These are phyloP conservation scores for Fusarium napiforme DNA, from an alignment of 2,329 filamentous ascomycete genomes.

Conservation along the genomic window DNA sequence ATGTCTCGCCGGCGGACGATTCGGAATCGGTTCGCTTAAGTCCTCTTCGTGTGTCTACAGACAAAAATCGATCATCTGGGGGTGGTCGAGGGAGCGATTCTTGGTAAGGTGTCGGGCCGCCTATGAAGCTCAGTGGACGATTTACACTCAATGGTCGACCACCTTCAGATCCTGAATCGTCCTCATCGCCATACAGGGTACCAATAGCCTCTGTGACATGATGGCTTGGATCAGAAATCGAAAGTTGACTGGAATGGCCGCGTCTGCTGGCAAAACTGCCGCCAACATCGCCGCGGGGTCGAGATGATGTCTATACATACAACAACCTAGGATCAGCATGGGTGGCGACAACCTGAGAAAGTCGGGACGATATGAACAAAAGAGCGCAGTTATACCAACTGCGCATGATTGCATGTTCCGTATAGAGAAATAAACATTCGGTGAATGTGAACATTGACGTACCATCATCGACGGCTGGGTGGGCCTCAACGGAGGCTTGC, in stretches of 20 bases:
- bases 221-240: conserved; percentile 87
- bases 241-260: conserved; percentile 68
- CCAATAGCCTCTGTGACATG: conserved; percentile 96
- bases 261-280: conserved; percentile 68
- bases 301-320: conserved; percentile 64
- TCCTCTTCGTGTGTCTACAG: conserved; percentile 53
- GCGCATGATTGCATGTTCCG: neutral
- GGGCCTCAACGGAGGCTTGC: conserved; percentile 52
- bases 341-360: conserved; percentile 25
- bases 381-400: neutral
- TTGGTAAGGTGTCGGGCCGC: conserved; percentile 61
- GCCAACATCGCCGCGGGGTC: conserved; percentile 65
- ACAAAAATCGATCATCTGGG: conserved; percentile 47
- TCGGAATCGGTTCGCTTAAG: conserved; percentile 61
- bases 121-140: conserved; percentile 80
- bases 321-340: conserved; percentile 39
- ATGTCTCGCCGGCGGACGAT: conserved; percentile 48
- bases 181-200: conserved; percentile 85
- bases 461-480: conserved; percentile 61
- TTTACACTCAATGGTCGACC: conserved; percentile 73
- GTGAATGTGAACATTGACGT: conserved; percentile 47
- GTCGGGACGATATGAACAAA: conserved; percentile 10
- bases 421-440: conserved; percentile 5
- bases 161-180: conserved; percentile 67
- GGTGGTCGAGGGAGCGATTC: conserved; percentile 58